Percentiles rank a stretch among this genome's conserved stretches.
Evolutionary conservation across 2,329 filamentous ascomycete genomes (phyloP).

Genomic region (Xylaria sp.): DNA sequence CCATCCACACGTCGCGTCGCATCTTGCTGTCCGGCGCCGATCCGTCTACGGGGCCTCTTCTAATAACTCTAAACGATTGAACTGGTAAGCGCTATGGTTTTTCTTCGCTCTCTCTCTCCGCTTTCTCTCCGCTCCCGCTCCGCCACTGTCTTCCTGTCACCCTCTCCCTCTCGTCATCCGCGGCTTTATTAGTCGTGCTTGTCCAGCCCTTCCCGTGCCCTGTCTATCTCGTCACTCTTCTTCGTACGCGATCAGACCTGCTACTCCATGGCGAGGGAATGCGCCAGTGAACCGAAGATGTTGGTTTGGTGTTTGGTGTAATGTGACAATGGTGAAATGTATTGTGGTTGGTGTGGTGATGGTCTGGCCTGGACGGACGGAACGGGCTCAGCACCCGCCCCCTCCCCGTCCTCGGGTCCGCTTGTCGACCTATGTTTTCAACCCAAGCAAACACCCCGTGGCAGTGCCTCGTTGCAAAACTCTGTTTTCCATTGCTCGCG

Average conservation of each 20-base stretch:
- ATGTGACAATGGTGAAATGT: constrained; percentile 17
- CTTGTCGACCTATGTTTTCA: neutral
- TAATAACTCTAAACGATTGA: constrained; percentile 3
- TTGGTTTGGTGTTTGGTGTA: constrained; percentile 1
- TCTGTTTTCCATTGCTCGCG: neutral
- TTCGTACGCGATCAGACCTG: neutral
- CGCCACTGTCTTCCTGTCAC: neutral
- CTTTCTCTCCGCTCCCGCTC: neutral
- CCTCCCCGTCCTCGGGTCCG: neutral
- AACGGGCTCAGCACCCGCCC: too few species aligned
- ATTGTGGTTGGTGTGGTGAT: constrained; percentile 4
- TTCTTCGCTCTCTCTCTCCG: neutral
- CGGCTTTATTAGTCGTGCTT: neutral
- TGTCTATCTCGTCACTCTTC: neutral
- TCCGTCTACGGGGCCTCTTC: constrained; percentile 11
- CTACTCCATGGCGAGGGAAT: neutral
- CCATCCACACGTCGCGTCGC: constrained; percentile 5
- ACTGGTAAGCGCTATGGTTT: constrained; percentile 25
- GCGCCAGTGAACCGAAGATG: constrained; percentile 12
- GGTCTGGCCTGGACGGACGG: too few species aligned
- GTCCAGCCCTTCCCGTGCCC: neutral
- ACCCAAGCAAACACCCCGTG: neutral
- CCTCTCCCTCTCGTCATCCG: neutral
- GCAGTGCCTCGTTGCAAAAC: neutral
- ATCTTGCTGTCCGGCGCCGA: constrained; percentile 16